Base-by-base conservation (phyloP, 805 yeast genomes). In the Debaryomyces castellii region DNA sequence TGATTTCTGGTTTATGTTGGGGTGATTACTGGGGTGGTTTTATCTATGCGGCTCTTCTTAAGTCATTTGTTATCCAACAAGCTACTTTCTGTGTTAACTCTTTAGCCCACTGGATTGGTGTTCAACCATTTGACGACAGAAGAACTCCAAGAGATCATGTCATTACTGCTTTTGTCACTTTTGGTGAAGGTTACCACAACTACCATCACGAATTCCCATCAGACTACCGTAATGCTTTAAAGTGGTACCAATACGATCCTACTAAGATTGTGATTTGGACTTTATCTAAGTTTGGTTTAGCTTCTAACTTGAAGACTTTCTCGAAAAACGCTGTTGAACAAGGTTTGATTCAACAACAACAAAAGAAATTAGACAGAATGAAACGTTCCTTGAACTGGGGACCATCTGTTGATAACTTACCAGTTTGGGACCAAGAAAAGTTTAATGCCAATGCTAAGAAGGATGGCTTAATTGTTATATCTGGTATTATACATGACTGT, bases 141-240 rank as follows among this genome's bases (percentile, higher is more conserved):
- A 82, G 91, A 78, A 85, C 92, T 27, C 94, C 94, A 55, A 78
- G 94, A 69, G 92, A 87, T 67, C 90, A 86, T 66, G 79, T 82
- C 62, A 59, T 87, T 51, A 86, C 94, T 41, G 94, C 94, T 4
- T 70, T 87, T 48, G 89, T 86, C 48, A 87, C 95, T 0, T 86
- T 87, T 59, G 95, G 95, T 67, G 95, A 87, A 70, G 95, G 95
- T 51, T 86, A 87, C 75, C 94, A 87, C 62, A 87, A 87, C 70
- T 87, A 87, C 82, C 95, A 87, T 67, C 95, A 87, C 65, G 95
- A 87, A 73, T 87, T 87, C 78, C 94, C 95, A 58, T 79, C 88
- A 16, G 95, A 87, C 70, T 87, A 87, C 78, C 81, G 95, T 78
- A 87, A 87, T 62, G 94, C 94, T 16, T 76, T 87, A 62, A 84